phyloP scores from a whole-genome alignment of 1,284 basidiomycete genomes.

The Melampsora abietis-canadensis region DNA sequence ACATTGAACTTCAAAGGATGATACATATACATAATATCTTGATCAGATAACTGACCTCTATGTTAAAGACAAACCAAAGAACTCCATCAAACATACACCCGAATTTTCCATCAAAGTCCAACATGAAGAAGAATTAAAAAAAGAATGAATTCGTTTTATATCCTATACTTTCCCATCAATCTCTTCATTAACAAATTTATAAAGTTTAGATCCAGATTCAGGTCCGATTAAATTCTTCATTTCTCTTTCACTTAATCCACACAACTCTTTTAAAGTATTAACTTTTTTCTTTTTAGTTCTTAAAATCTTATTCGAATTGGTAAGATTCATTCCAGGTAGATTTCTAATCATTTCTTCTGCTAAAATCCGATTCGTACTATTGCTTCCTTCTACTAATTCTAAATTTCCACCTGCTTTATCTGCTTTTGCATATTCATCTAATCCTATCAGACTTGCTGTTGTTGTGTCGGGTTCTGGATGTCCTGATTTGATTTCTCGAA shows the following conservation, averaged over 20 bases:
- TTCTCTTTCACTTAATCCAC: slow-evolving; percentile 26
- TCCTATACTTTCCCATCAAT: slow-evolving; percentile 18
- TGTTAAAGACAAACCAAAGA: too few species aligned
- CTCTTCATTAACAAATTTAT: slow-evolving; percentile 34
- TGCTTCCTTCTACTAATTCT: slow-evolving; percentile 38
- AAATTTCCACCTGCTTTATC: slow-evolving; percentile 42
- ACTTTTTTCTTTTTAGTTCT: slow-evolving; percentile 4
- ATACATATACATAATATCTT: too few species aligned
- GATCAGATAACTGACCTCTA: too few species aligned
- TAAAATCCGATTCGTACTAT: slow-evolving; percentile 16
- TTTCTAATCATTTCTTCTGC: slow-evolving; percentile 33
- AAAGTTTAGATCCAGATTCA: slow-evolving; percentile 30
- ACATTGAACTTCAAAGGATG: too few species aligned
- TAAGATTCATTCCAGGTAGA: slow-evolving; percentile 34
- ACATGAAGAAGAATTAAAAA: too few species aligned
- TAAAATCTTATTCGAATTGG: slow-evolving; percentile 22
- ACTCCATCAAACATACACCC: too few species aligned
- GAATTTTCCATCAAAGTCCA: too few species aligned
- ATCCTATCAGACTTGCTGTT: slow-evolving; percentile 72
- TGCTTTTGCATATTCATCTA: slow-evolving; percentile 57
- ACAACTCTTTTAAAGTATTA: slow-evolving; percentile 31
- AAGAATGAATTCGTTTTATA: background rate
- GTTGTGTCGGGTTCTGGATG: slow-evolving; percentile 75
- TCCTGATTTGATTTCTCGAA: slow-evolving; percentile 84
- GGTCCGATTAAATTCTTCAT: slow-evolving; percentile 31